Evolutionary conservation across 345 rosid genomes (phyloP).

Genomic region (Brassica incana): DNA sequence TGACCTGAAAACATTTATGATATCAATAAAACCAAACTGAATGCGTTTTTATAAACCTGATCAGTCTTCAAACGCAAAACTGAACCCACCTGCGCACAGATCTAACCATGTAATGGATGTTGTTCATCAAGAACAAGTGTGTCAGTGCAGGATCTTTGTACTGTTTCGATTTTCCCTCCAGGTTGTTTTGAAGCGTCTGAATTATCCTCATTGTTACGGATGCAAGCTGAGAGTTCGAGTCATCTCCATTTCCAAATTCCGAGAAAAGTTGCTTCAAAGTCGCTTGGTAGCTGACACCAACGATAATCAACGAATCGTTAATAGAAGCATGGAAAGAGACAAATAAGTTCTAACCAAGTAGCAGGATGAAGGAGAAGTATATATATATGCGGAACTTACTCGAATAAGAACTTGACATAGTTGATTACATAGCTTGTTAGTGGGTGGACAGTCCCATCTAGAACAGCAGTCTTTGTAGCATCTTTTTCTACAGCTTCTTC

Average conservation of each 20-base stretch:
- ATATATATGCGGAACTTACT: constrained; percentile 54
- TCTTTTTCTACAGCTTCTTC: constrained; percentile 99
- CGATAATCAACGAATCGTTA: constrained; percentile 7
- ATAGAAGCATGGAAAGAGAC: constrained; percentile 11
- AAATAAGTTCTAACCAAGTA: neutral
- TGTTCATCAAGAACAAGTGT: constrained; percentile 93
- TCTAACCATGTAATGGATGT: constrained; percentile 98
- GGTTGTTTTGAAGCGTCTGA: constrained; percentile 98
- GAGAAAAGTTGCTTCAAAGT: constrained; percentile 94
- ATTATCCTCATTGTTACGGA: constrained; percentile 88
- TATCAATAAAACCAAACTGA: neutral
- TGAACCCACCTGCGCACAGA: constrained; percentile 87
- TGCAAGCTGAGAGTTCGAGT: constrained; percentile 71
- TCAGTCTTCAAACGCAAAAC: neutral
- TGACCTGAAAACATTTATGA: constrained; percentile 56
- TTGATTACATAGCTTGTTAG: constrained; percentile 97
- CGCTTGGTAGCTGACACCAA: constrained; percentile 78
- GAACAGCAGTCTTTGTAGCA: constrained; percentile 89
- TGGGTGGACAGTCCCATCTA: constrained; percentile 97
- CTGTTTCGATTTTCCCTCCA: constrained; percentile 96
- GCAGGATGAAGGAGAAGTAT: neutral
- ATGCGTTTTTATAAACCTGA: neutral
- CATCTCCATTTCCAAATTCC: constrained; percentile 76
- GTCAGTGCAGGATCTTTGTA: constrained; percentile 88
- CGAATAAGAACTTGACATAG: constrained; percentile 93